phyloP scores from a whole-genome alignment of 441 rosid genomes.

The Adansonia grandidieri region DNA sequence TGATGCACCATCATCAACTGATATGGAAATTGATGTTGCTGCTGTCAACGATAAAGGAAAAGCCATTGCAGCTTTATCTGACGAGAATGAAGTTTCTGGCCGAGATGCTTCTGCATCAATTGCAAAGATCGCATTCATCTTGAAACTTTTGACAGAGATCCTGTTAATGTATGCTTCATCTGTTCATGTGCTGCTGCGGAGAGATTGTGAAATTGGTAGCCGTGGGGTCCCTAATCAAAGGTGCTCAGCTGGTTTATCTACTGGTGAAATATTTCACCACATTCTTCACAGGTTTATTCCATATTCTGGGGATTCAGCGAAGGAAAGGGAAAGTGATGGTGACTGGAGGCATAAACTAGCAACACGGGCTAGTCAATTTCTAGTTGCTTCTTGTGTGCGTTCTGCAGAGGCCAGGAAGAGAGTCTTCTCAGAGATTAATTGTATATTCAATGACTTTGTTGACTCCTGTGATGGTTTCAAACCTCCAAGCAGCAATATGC shows the following conservation, averaged over 20 bases:
- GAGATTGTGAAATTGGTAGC: conserved; percentile 77
- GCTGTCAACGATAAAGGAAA: conserved; percentile 86
- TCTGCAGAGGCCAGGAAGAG: conserved; percentile 94
- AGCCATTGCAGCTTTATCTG: conserved; percentile 70
- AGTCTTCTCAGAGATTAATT: conserved; percentile 72
- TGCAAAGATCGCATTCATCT: conserved; percentile 87
- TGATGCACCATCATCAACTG: conserved; percentile 55
- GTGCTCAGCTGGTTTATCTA: conserved; percentile 44
- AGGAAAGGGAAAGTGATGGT: conserved; percentile 81
- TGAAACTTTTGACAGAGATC: conserved; percentile 94
- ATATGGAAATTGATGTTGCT: conserved; percentile 95
- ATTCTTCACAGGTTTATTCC: conserved; percentile 81
- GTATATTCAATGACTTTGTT: conserved; percentile 69
- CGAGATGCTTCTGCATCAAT: conserved; percentile 77
- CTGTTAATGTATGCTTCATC: conserved; percentile 86
- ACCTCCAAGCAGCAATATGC: conserved; percentile 72
- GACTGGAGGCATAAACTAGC: conserved; percentile 95
- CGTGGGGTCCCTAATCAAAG: conserved; percentile 61
- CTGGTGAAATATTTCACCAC: conserved; percentile 81
- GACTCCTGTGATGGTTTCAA: conserved; percentile 61
- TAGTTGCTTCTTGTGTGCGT: conserved; percentile 93
- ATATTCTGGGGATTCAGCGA: conserved; percentile 58
- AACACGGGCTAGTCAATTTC: conserved; percentile 77
- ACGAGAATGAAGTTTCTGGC: conserved; percentile 52
- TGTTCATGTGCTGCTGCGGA: conserved; percentile 80